These are phyloP conservation scores for Solanum neorickii DNA, from an alignment of 257 asterid species.

Conservation along the genomic window DNA sequence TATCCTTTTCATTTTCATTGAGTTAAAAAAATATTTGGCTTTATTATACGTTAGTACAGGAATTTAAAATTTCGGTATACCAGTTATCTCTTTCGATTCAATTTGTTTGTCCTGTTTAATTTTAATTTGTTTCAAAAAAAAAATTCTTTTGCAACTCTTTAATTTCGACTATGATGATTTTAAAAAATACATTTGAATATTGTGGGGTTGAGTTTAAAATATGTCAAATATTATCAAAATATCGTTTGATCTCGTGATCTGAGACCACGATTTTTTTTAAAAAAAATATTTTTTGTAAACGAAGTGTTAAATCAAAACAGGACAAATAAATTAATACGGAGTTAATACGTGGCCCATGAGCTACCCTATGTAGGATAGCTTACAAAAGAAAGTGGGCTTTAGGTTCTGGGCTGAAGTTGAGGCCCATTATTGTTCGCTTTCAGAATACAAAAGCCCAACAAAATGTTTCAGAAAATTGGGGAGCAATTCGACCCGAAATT, in stretches of 20 bases:
- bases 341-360: neutral
- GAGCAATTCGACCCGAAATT: neutral
- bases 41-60: neutral
- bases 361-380: neutral
- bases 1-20: rapidly evolving
- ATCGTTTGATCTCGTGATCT: no score
- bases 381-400: neutral
- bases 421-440: neutral
- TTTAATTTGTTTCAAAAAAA: no score
- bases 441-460: neutral
- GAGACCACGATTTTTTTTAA: no score
- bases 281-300: no score
- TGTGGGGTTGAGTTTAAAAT: no score
- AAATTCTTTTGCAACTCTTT: neutral
- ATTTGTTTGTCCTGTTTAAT: no score
- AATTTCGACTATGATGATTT: no score
- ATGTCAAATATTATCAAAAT: no score
- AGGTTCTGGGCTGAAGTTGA: neutral
- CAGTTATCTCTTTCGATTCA: no score
- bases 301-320: no score
- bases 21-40: neutral
- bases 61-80: no score
- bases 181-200: no score
- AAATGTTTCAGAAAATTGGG: neutral
- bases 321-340: neutral